phyloP scores from a whole-genome alignment of 345 rosid species.

The Ailanthus altissimus region DNA sequence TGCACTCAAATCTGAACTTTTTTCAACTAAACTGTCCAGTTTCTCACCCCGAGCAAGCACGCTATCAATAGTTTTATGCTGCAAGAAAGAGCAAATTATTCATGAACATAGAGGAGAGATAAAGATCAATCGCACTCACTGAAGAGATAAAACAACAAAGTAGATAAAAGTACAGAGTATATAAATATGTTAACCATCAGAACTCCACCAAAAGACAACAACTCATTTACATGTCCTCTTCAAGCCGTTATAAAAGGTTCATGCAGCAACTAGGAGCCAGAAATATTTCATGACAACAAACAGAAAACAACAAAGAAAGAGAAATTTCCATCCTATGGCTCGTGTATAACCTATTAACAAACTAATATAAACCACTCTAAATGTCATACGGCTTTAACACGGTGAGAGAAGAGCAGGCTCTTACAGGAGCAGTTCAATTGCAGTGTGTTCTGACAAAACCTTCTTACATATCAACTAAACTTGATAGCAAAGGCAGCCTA shows the following conservation, averaged over 20 bases:
- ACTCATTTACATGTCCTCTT: conserved; percentile 9
- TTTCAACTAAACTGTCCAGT: conserved; percentile 94
- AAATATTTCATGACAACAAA: neutral
- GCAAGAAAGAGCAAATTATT: conserved; percentile 23
- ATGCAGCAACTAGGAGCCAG: neutral
- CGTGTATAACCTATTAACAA: neutral
- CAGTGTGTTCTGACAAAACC: neutral
- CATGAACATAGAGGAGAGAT: neutral
- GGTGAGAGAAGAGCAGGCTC: neutral
- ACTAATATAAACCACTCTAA: neutral
- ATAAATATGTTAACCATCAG: neutral
- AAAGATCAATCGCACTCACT: neutral
- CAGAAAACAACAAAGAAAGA: neutral
- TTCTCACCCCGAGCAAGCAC: conserved; percentile 97
- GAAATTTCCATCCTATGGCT: neutral
- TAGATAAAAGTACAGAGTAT: neutral
- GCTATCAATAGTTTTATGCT: conserved; percentile 99
- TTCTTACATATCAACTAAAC: neutral
- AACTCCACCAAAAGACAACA: neutral
- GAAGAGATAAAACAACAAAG: neutral
- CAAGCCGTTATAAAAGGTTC: neutral
- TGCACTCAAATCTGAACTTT: conserved; percentile 96
- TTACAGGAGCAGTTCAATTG: neutral
- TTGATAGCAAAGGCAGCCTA: neutral
- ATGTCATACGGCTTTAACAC: neutral